Evolutionary conservation across 225 moss, liverwort and hornwort genomes (phyloP), one percentile per base, ranked within the genome.

Genomic region (Anthoceros angustus): DNA sequence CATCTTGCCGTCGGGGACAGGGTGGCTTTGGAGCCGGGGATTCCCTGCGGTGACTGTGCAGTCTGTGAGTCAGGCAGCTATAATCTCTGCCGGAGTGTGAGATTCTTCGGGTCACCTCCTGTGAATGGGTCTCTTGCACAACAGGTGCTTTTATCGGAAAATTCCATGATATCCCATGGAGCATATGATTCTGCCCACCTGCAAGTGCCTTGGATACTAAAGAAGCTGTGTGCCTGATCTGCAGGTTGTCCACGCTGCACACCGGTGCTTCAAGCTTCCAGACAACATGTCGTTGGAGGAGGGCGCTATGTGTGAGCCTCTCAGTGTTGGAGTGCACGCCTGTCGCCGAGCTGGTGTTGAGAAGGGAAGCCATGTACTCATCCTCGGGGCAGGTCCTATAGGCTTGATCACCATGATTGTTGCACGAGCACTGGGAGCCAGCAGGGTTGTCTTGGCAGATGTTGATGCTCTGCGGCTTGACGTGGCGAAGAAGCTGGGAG

Each of bases 301-400:
- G 63, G 92, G 92, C 2, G 92, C 92, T 3, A 88, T 88, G 92
- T 92, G 92, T 70, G 92, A 92, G 70, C 92, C 92, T 6, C 66
- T 92, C 20, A 86, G 86, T 25, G 92, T 92, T 5, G 92, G 84
- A 6, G 83, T 92, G 10, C 92, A 92, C 64, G 80, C 88, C 0
- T 92, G 92, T 63, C 88, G 92, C 20, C 92, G 92, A 0, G 81
- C 88, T 12, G 73, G 55, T 41, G 75, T 92, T 0, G 80, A 84
- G 4, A 74, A 86, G 5, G 83, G 83, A 15, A 86, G 86, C 1
- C 45, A 69, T 10, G 77, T 92, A 0, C 45, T 88, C 9, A 81
- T 92, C 12, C 71, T 92, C 3, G 92, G 92, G 24, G 88, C 84
- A 18, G 92, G 92, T 5, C 81, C 92, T 23, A 92, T 92, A 25